phyloP scores from a whole-genome alignment of 176 grass and related monocot species.

The Carex parvula region DNA sequence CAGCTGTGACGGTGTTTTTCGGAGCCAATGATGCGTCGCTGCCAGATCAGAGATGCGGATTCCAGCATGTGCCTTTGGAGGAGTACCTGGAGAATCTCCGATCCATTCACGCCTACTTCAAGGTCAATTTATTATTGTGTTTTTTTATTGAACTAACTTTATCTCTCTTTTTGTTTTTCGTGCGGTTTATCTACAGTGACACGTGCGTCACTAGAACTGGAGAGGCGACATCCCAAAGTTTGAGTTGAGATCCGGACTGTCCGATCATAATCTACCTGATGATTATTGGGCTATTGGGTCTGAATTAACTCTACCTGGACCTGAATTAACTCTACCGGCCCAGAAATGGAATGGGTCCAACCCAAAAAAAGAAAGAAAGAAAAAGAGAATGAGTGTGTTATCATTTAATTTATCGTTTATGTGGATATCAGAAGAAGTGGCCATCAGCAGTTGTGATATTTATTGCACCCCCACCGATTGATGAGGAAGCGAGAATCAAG shows the following conservation, averaged over 20 bases:
- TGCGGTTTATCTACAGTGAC: neutral
- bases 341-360: neutral
- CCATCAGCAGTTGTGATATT: conserved; percentile 49
- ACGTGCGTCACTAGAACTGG: neutral
- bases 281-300: neutral
- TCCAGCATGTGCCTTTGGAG: conserved; percentile 64
- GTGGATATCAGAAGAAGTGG: conserved; percentile 58
- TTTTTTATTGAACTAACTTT: neutral
- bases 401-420: neutral
- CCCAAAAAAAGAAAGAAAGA: neutral
- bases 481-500: conserved; percentile 63
- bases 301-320: neutral
- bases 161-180: neutral
- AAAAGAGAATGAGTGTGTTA: neutral
- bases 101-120: conserved; percentile 53
- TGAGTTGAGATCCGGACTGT: too few species aligned
- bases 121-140: conserved; percentile 25
- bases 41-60: conserved; percentile 38
- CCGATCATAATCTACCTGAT: neutral
- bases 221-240: neutral
- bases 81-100: conserved; percentile 83
- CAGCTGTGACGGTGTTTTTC: conserved; percentile 71
- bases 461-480: conserved; percentile 79
- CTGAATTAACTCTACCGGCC: neutral
- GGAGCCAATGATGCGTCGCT: conserved; percentile 82